Conservation (phyloP, 2,329 filamentous ascomycete genomes). For the Periconia sp. region DNA sequence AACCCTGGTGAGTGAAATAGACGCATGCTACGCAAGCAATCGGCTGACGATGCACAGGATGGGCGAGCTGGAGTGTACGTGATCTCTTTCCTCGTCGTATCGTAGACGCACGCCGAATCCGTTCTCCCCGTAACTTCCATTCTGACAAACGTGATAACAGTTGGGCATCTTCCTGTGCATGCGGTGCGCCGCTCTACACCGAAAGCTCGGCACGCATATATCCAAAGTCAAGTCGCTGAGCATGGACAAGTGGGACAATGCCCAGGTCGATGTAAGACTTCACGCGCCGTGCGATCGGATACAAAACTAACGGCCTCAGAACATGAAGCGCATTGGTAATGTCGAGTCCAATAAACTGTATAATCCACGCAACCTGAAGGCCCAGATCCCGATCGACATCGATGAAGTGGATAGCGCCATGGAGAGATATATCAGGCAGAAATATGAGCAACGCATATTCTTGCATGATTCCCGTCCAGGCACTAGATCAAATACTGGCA, state of each 20-base stretch:
- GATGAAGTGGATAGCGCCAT: conserved; percentile 94
- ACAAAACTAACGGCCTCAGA: conserved; percentile 59
- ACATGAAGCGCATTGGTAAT: conserved; percentile 94
- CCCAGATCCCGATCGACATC: conserved; percentile 84
- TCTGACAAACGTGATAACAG: conserved; percentile 51
- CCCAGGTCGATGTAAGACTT: conserved; percentile 89
- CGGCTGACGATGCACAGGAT: conserved; percentile 64
- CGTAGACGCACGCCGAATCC: background rate
- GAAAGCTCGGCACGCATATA: conserved; percentile 95
- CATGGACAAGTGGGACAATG: conserved; percentile 96
- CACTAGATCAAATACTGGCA: conserved; percentile 63
- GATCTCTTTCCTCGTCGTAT: background rate
- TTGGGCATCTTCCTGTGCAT: conserved; percentile 96
- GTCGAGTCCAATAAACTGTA: conserved; percentile 82
- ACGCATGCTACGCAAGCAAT: conserved; percentile 1
- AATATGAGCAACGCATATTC: conserved; percentile 76
- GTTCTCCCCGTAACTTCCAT: background rate
- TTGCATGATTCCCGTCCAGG: conserved; percentile 44
- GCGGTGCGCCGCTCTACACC: conserved; percentile 93
- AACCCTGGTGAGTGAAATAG: conserved; percentile 76
- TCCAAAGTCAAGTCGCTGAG: conserved; percentile 98
- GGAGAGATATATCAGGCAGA: conserved; percentile 93
- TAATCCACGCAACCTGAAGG: conserved; percentile 83
- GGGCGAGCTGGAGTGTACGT: conserved; percentile 96
- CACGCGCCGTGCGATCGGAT: background rate